Base-by-base conservation (phyloP, 139 green algal genomes). In the Tetraselmis chui region DNA sequence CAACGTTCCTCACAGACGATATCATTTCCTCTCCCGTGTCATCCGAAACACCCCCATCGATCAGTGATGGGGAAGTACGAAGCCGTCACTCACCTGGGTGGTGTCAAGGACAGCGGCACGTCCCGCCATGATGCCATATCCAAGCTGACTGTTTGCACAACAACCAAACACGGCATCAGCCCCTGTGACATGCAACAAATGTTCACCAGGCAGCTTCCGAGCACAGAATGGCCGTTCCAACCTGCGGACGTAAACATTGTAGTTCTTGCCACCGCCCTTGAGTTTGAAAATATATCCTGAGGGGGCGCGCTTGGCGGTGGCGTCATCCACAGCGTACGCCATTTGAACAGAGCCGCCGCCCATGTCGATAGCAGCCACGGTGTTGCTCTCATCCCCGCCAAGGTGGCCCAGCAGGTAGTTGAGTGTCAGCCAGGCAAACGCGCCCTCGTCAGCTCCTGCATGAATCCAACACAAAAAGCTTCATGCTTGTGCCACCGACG, bases 341-440 rank as follows among this genome's bases (percentile, higher is more conserved):
- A 96, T 85, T 87, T 96, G 95, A 76, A 98, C 93, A 0, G 90
- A 96, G n/a, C 95, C 95, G 1, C 95, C 95, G 0, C 95, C 95
- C 76, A 99, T 84, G 86, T 98, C 94, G 31, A 99, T 95, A 31
- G 96, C 92, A 1, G 92, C 92, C 29, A 98, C 94, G 0, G 97
- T 98, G 11, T 94, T 32, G 26, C 77, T 83, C 28, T 90, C 81
- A 1, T 86, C 82, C 26, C 86, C 84, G 1, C 90, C 93, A 11
- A 98, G 84, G 59, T 91, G 89, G 30, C 94, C 95, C 67, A 99
- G 89, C 77, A 99, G 86, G 91, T 98, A 99, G 87, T 99, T 99
- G 24, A 99, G 89, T 1, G 96, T 98, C 28, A 99, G 91, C 97
- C 97, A 99, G 0, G 93, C 94, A 86, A 97, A 99, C 0, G 92